Evolutionary conservation across 768 basidiomycete species (phyloP).

Genomic region (Amyloporia xantha): DNA sequence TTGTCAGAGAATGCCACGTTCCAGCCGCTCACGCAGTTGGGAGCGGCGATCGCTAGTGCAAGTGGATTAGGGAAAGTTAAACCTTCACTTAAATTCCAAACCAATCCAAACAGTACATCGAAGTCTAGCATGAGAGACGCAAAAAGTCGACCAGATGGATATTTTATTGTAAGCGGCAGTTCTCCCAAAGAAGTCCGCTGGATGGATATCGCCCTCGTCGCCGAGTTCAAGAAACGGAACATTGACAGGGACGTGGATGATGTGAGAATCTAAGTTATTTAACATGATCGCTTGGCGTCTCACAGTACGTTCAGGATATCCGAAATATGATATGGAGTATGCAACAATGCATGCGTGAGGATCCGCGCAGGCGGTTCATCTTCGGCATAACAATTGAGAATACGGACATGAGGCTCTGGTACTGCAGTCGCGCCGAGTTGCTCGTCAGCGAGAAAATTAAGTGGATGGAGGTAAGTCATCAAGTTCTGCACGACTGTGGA

Average conservation of each 20-base stretch:
- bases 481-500: background rate
- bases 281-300: background rate
- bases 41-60: background rate
- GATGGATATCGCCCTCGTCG: background rate
- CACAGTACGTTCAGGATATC: slow-evolving; percentile 2
- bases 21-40: background rate
- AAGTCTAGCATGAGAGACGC: background rate
- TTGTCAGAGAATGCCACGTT: background rate
- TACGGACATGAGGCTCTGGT: slow-evolving; percentile 24
- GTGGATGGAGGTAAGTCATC: slow-evolving; percentile 10
- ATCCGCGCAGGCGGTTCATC: slow-evolving; percentile 20
- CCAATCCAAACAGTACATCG: background rate
- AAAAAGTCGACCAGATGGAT: background rate
- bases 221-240: background rate
- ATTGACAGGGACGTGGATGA: background rate
- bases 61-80: background rate
- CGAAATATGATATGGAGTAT: slow-evolving; percentile 23
- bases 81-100: background rate
- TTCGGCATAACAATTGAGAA: slow-evolving; percentile 26
- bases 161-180: background rate
- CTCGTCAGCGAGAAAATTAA: slow-evolving; percentile 14
- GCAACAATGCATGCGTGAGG: slow-evolving; percentile 22
- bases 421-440: slow-evolving; percentile 15
- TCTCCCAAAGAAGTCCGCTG: background rate
- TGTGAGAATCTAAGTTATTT: background rate